phyloP scores from a whole-genome alignment of 108 stramenopile genomes.

The Schizochytrium sp. region DNA sequence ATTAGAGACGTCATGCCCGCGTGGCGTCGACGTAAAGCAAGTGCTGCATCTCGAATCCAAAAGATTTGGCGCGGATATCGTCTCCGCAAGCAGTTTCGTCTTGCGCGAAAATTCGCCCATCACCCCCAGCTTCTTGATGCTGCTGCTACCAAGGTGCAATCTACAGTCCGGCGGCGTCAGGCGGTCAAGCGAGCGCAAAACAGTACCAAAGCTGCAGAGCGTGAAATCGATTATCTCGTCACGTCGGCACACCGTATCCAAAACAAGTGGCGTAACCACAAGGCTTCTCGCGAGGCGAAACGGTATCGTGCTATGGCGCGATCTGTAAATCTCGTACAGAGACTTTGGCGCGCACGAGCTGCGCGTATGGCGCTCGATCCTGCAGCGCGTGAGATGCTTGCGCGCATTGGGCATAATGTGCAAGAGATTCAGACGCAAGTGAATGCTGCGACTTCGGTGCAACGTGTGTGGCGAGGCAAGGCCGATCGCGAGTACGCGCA shows the following conservation, averaged over 20 bases:
- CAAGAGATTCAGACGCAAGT: not conserved
- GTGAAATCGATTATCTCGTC: not conserved
- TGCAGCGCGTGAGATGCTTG: not conserved
- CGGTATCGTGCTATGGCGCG: not conserved
- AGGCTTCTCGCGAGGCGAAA: not conserved
- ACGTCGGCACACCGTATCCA: not conserved
- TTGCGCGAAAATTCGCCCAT: not conserved
- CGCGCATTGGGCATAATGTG: not conserved
- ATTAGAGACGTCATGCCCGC: not conserved
- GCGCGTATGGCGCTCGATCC: not conserved
- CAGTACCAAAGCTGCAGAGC: not conserved
- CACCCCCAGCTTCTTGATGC: not conserved
- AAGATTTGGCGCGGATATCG: not conserved
- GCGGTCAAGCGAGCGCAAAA: not conserved
- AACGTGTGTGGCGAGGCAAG: slow-evolving; percentile 3
- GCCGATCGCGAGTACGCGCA: not conserved
- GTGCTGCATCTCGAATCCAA: not conserved
- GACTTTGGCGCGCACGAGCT: not conserved
- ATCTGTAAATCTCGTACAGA: not conserved
- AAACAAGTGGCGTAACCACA: not conserved
- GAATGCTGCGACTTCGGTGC: not conserved
- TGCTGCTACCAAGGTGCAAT: not conserved
- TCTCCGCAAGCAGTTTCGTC: not conserved
- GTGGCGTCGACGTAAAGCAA: not conserved
- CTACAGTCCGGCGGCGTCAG: not conserved